Percentiles rank a stretch among this genome's conserved stretches.
These are phyloP conservation scores for Maudiozyma turicensis DNA, from an alignment of 805 yeast genomes.

Conservation along the genomic window DNA sequence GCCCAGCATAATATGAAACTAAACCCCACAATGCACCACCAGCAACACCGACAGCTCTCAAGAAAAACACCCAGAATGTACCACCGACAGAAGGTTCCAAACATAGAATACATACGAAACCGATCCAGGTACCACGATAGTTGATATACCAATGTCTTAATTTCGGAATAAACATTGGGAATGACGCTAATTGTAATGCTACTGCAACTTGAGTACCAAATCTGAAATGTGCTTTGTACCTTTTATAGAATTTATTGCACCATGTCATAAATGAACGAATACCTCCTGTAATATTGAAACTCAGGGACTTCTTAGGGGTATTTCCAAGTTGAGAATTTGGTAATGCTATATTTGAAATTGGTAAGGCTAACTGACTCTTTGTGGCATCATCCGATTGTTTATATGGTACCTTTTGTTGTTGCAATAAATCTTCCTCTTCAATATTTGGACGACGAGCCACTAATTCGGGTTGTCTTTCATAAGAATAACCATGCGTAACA, in stretches of 20 bases:
- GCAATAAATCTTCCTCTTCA: constrained; percentile 22
- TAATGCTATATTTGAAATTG: neutral
- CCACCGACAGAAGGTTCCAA: constrained; percentile 44
- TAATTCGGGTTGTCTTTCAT: constrained; percentile 5
- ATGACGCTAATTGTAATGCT: constrained; percentile 38
- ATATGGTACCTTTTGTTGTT: constrained; percentile 10
- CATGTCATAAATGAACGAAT: constrained; percentile 2
- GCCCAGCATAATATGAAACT: constrained; percentile 37
- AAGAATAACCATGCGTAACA: constrained; percentile 6
- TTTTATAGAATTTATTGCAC: constrained; percentile 13
- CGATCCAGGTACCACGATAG: constrained; percentile 43
- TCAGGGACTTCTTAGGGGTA: neutral
- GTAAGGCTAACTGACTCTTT: neutral
- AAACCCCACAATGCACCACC: constrained; percentile 43
- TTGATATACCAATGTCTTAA: constrained; percentile 40
- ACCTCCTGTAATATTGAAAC: neutral
- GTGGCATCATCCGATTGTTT: neutral
- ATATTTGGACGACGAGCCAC: constrained; percentile 17
- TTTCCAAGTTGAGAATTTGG: too few relatives aligned
- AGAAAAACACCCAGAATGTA: constrained; percentile 38
- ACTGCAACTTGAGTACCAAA: constrained; percentile 39
- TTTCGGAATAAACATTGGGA: constrained; percentile 42
- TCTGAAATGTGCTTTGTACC: constrained; percentile 30
- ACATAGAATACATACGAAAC: constrained; percentile 42
- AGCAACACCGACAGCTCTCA: constrained; percentile 39